phyloP scores from a whole-genome alignment of 1,284 basidiomycete genomes.

The Pseudozyma tsukubaensis region DNA sequence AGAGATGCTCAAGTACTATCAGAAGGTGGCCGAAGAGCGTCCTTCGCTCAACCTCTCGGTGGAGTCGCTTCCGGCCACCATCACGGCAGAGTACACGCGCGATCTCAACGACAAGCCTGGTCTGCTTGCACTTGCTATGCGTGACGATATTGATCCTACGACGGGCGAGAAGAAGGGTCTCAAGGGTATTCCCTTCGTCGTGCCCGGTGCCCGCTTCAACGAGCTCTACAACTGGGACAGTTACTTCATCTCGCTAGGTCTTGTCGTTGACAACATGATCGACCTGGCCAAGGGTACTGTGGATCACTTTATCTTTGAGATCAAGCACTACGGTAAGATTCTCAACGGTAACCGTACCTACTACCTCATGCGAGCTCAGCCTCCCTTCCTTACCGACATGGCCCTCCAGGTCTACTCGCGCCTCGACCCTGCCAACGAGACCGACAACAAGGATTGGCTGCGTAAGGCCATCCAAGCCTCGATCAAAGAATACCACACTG shows the following conservation, averaged over 20 bases:
- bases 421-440: slow-evolving; percentile 84
- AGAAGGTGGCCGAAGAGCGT: slow-evolving; percentile 70
- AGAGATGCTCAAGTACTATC: slow-evolving; percentile 92
- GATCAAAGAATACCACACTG: slow-evolving; percentile 97
- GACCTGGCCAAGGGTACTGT: slow-evolving; percentile 96
- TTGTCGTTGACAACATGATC: slow-evolving; percentile 92
- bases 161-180: slow-evolving; percentile 74
- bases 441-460: slow-evolving; percentile 87
- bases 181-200: slow-evolving; percentile 91
- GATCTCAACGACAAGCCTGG: slow-evolving; percentile 93
- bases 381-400: slow-evolving; percentile 98
- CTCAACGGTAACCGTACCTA: slow-evolving; percentile 68
- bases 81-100: slow-evolving; percentile 89
- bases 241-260: slow-evolving; percentile 92
- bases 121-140: slow-evolving; percentile 92
- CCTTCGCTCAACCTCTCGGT: slow-evolving; percentile 88
- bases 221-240: slow-evolving; percentile 77
- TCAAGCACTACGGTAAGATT: slow-evolving; percentile 91
- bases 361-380: slow-evolving; percentile 94
- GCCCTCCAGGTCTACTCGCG: slow-evolving; percentile 97
- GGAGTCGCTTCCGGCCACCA: slow-evolving; percentile 86
- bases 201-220: slow-evolving; percentile 96
- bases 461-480: slow-evolving; percentile 94
- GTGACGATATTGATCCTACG: slow-evolving; percentile 77
- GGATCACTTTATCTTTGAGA: slow-evolving; percentile 98